phyloP scores from a whole-genome alignment of 164 flowering plant species.

The Platanus orientalis region DNA sequence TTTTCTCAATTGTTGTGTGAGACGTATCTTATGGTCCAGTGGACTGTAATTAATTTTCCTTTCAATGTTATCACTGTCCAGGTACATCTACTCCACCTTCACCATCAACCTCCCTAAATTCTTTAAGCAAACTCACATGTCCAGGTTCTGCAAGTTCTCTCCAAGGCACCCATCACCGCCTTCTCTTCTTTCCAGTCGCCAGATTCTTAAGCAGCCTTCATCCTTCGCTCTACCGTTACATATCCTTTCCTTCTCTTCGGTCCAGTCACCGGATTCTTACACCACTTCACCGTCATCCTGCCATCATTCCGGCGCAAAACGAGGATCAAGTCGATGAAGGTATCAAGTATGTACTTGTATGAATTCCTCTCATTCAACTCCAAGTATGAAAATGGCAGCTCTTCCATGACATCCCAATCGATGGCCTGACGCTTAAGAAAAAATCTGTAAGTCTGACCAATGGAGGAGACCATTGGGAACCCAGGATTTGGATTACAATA shows the following conservation, averaged over 20 bases:
- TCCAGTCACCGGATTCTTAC: conserved; percentile 12
- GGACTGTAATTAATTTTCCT: neutral
- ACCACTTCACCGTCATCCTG: conserved; percentile 13
- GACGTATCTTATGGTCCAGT: neutral
- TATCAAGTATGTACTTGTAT: conserved; percentile 53
- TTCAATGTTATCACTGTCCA: neutral
- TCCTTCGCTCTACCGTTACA: too few relatives aligned
- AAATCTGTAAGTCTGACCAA: too few relatives aligned
- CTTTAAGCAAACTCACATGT: too few relatives aligned
- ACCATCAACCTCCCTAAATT: too few relatives aligned
- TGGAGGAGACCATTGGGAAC: too few relatives aligned
- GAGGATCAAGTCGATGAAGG: conserved; percentile 57
- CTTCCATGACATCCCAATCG: conserved; percentile 89
- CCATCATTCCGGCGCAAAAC: conserved; percentile 28
- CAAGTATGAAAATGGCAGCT: conserved; percentile 65
- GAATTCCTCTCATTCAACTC: conserved; percentile 64
- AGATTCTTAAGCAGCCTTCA: too few relatives aligned
- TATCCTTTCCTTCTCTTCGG: too few relatives aligned
- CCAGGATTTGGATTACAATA: too few relatives aligned
- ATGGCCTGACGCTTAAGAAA: conserved; percentile 19
- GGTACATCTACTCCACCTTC: too few relatives aligned
- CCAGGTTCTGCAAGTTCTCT: too few relatives aligned
- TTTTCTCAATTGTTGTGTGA: neutral
- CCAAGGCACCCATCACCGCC: too few relatives aligned
- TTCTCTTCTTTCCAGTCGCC: too few relatives aligned